Percentiles rank a stretch among this genome's conserved stretches.
These are phyloP conservation scores for Hylodesmum podocarpum DNA, from an alignment of 306 rosid species.

Conservation along the genomic window DNA sequence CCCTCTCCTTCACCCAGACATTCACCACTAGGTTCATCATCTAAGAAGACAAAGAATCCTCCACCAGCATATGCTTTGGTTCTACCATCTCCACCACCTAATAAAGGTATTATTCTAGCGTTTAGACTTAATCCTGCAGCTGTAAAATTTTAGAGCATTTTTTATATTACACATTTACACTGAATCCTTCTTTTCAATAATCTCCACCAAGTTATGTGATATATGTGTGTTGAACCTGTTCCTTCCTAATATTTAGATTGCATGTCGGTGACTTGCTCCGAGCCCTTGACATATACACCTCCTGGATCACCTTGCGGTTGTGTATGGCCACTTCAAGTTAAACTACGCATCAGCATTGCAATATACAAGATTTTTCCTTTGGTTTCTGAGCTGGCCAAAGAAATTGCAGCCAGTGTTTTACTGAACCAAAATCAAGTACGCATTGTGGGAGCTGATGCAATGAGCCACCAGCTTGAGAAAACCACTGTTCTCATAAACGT, in stretches of 20 bases:
- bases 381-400: slow-evolving; percentile 67
- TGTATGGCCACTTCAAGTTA: slow-evolving; percentile 81
- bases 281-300: slow-evolving; percentile 74
- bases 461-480: slow-evolving; percentile 63
- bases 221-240: background rate
- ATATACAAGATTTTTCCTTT: slow-evolving; percentile 71
- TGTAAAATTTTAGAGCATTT: background rate
- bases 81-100: slow-evolving; percentile 82
- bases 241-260: slow-evolving; percentile 53
- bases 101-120: slow-evolving; percentile 49
- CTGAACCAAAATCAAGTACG: slow-evolving; percentile 79
- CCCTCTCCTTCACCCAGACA: slow-evolving; percentile 57
- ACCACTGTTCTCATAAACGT: slow-evolving; percentile 71
- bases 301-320: slow-evolving; percentile 81
- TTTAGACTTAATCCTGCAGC: background rate
- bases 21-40: slow-evolving; percentile 56
- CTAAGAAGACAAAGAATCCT: slow-evolving; percentile 46
- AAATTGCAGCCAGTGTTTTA: slow-evolving; percentile 61
- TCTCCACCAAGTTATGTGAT: slow-evolving; percentile 5
- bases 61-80: slow-evolving; percentile 56
- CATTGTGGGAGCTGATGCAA: slow-evolving; percentile 79
- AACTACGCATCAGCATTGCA: slow-evolving; percentile 55
- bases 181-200: background rate
- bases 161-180: background rate
- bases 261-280: slow-evolving; percentile 60